Conservation (phyloP, 176 grass and related monocot genomes). For the Avena atlantica region DNA sequence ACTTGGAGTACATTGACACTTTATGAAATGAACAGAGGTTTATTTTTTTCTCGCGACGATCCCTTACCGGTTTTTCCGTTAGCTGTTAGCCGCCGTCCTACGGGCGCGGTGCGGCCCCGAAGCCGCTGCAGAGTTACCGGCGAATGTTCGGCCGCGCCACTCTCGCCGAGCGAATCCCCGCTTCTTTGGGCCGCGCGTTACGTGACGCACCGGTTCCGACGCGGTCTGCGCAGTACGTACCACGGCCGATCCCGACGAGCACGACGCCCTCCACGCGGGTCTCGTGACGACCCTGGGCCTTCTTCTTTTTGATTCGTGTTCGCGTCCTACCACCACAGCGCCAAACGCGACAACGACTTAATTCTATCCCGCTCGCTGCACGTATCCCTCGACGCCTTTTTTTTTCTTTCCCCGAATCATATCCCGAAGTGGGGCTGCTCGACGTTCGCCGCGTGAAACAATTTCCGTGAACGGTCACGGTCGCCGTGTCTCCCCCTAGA, state of each 20-base stretch:
- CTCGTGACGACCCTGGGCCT: background rate
- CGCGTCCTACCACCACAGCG: background rate
- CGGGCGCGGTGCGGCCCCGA: too few relatives aligned
- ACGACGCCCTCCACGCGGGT: background rate
- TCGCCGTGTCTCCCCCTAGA: background rate
- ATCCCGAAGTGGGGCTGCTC: background rate
- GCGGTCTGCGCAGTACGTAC: background rate
- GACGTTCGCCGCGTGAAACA: background rate
- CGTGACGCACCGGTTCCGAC: background rate
- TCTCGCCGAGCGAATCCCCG: background rate
- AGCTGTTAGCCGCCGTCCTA: background rate
- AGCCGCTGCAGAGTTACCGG: background rate
- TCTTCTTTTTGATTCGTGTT: background rate
- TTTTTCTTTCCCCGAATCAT: background rate
- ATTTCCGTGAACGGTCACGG: background rate
- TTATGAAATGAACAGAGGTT: background rate
- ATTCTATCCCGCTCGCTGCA: background rate
- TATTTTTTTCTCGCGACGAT: too few relatives aligned
- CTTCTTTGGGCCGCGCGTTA: background rate
- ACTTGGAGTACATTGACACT: background rate
- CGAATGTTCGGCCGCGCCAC: constrained; percentile 5
- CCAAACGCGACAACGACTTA: background rate
- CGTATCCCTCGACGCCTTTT: too few relatives aligned
- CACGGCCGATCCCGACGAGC: background rate
- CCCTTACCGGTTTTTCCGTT: too few relatives aligned